phyloP scores from a whole-genome alignment of 768 basidiomycete species.

The Paxillus rubicundulus region DNA sequence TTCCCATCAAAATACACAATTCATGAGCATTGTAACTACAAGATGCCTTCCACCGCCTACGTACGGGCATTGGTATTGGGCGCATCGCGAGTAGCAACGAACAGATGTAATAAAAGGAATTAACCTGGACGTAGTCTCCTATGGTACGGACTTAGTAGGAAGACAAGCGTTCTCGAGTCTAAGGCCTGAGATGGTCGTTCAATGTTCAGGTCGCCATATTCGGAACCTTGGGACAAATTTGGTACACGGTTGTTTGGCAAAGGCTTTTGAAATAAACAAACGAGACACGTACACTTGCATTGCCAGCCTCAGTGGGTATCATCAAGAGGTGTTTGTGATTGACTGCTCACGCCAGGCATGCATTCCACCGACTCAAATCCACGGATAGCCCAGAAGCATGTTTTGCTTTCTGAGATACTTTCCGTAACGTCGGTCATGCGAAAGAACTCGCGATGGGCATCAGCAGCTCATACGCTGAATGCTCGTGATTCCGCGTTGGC shows the following conservation, averaged over 20 bases:
- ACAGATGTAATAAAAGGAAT: background rate
- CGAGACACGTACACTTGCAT: slow-evolving; percentile 2
- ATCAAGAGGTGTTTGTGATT: background rate
- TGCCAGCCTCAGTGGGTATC: background rate
- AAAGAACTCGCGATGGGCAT: slow-evolving; percentile 96
- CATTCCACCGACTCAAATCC: slow-evolving; percentile 12
- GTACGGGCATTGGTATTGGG: background rate
- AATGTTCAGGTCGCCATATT: too few relatives aligned
- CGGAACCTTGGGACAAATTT: background rate
- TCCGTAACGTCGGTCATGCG: slow-evolving; percentile 93
- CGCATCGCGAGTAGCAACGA: background rate
- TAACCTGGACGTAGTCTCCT: background rate
- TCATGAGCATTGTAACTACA: background rate
- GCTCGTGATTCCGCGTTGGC: slow-evolving; percentile 67
- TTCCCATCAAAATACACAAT: slow-evolving; percentile 6
- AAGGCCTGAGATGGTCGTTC: too few relatives aligned
- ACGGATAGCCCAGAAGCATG: slow-evolving; percentile 62
- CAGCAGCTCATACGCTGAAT: slow-evolving; percentile 59
- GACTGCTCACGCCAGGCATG: slow-evolving; percentile 14
- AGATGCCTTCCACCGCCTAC: background rate
- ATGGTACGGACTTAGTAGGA: too few relatives aligned
- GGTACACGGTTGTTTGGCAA: slow-evolving; percentile 24
- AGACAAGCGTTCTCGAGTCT: too few relatives aligned
- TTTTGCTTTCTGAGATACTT: slow-evolving; percentile 87
- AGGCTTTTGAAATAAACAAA: slow-evolving; percentile 26